A percentile compares a stretch with the other conserved stretches of the same genome.
These are phyloP conservation scores for Rhodocollybia butyracea DNA, from an alignment of 768 basidiomycete genomes.

Conservation along the genomic window DNA sequence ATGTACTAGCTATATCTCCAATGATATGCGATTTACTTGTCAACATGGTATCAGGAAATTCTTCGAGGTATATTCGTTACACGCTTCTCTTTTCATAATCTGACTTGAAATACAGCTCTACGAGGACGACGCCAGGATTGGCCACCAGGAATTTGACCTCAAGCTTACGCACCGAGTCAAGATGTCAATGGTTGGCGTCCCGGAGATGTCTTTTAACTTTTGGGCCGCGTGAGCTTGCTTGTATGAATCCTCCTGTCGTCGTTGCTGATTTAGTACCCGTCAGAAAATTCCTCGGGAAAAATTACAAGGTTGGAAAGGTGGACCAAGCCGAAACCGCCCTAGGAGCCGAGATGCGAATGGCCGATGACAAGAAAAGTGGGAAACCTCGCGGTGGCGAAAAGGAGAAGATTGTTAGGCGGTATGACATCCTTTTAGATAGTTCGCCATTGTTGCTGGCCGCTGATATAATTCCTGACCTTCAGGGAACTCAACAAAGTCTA, in stretches of 20 bases:
- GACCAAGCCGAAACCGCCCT: constrained; percentile 97
- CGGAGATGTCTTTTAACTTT: constrained; percentile 89
- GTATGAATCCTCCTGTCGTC: neutral
- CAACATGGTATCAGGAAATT: constrained; percentile 55
- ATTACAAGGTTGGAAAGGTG: constrained; percentile 94
- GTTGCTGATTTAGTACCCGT: neutral
- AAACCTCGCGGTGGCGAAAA: constrained; percentile 59
- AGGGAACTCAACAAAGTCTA: constrained; percentile 94
- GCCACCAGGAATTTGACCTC: constrained; percentile 92
- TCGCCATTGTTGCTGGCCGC: no score
- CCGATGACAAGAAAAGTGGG: constrained; percentile 61
- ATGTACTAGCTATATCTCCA: constrained; percentile 14
- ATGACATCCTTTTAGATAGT: constrained; percentile 10
- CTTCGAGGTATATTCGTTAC: constrained; percentile 50
- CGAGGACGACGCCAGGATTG: constrained; percentile 91
- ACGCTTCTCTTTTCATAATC: neutral
- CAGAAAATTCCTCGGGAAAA: constrained; percentile 83
- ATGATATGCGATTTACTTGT: no score
- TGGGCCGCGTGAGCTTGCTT: constrained; percentile 73
- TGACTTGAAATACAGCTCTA: constrained; percentile 54
- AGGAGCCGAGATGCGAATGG: constrained; percentile 93
- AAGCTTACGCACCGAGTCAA: constrained; percentile 92
- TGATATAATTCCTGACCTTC: constrained; percentile 5
- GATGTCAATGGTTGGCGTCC: constrained; percentile 99
- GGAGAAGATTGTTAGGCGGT: constrained; percentile 90